Conservation (phyloP, 768 basidiomycete species). For the Rhodosporidiobolus odoratus region DNA sequence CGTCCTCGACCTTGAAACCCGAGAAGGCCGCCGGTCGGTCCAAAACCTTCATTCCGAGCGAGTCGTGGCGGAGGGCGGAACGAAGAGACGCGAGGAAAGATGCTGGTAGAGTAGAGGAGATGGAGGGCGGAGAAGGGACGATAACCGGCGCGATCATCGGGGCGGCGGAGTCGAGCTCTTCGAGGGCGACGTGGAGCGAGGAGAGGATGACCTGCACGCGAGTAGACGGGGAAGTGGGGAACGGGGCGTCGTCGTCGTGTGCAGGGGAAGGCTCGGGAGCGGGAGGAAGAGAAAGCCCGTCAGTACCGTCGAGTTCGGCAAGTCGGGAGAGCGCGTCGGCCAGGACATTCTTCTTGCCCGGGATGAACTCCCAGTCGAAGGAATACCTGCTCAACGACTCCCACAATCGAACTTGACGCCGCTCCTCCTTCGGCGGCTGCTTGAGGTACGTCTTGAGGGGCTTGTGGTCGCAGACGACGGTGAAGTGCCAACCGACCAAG, state of each 20-base stretch:
- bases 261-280: not conserved
- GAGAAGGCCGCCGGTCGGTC: not conserved
- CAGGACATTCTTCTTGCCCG: not conserved
- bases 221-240: not conserved
- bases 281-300: not conserved
- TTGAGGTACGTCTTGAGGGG: not conserved
- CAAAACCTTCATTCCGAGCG: not conserved
- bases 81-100: not conserved
- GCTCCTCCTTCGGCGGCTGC: not conserved
- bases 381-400: not conserved
- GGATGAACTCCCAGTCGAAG: not conserved
- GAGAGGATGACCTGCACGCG: not conserved
- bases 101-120: not conserved
- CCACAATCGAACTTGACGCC: conserved; percentile 2
- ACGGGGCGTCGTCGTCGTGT: not conserved
- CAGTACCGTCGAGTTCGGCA: not conserved
- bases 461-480: conserved; percentile 5
- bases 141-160: not conserved
- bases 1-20: not conserved
- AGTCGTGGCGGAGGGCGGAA: not conserved
- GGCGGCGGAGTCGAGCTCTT: not conserved
- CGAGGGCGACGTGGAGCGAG: no score
- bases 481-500: conserved; percentile 1
- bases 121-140: no score
- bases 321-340: not conserved